Conservation (phyloP, 345 rosid genomes). For the Gossypium anomalum region DNA sequence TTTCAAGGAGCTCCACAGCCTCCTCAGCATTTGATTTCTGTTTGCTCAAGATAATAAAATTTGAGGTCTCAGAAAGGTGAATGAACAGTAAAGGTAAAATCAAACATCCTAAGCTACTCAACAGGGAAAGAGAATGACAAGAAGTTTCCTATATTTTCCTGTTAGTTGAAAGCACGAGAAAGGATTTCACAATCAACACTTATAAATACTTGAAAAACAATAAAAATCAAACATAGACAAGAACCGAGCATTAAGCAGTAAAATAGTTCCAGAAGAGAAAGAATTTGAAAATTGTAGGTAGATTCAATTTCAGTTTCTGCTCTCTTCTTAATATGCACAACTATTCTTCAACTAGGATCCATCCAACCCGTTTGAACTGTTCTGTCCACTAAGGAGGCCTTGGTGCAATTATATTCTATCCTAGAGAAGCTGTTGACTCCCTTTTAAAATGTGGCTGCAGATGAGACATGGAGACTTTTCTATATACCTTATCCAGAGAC, state of each 20-base stretch:
- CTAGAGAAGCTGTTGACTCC: background rate
- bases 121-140: background rate
- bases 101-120: slow-evolving; percentile 9
- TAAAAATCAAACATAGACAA: background rate
- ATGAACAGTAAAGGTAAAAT: slow-evolving; percentile 1
- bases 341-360: background rate
- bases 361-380: background rate
- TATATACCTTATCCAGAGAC: background rate
- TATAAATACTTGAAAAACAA: background rate
- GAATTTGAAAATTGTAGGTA: background rate
- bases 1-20: slow-evolving; percentile 69
- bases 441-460: background rate
- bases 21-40: slow-evolving; percentile 69
- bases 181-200: background rate
- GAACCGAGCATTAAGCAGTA: background rate
- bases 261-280: background rate
- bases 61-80: slow-evolving; percentile 11
- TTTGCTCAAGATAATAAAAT: slow-evolving; percentile 1
- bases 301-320: background rate
- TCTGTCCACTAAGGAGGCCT: background rate
- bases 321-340: background rate
- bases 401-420: background rate
- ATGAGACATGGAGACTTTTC: background rate
- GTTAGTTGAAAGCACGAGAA: background rate
- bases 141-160: background rate